Base-by-base conservation (phyloP, 2,329 filamentous ascomycete genomes). In the Aspergillus sp. region DNA sequence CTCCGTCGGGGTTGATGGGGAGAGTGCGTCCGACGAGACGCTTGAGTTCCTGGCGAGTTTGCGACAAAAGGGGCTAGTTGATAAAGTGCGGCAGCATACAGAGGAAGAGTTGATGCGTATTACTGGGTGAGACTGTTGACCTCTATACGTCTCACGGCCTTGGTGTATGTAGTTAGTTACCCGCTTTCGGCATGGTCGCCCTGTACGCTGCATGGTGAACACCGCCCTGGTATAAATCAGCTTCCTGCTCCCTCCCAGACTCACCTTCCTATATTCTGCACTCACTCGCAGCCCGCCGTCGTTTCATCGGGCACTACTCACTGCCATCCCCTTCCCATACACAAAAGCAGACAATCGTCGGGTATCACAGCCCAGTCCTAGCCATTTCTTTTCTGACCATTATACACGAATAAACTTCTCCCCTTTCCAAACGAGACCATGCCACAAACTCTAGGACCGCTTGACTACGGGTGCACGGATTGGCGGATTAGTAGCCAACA, bases 401-500 rank as follows among this genome's bases (percentile, higher is more conserved):
- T 25, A 9, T 7, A 7, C 23, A 5, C 23, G 23, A 25, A 25
- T 25, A 25, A 25, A 25, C 23, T 29, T 29, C 34, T 38, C n/a
- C 19, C 19, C 40, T 43, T 4, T 16, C 17, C n/a, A n/a, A n/a
- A 43, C 40, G 6, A 45, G 43, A 45, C 41, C 43, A 45, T 45
- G 43, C 43, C 11, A 5, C 43, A 31, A 45, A 31, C 14, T n/a
- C 43, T 31, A 45, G 17, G 43, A 31, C 43, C 43, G 21, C 43
- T 45, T 20, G 25, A 45, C 43, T 45, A 45, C 21, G 43, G 43
- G 17, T 31, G 43, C 43, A 31, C 43, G 43, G 43, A 45, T 31
- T 45, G 43, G 43, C 43, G 43, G 43, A 31, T 45, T 10, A 45
- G 43, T 29, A 45, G 43, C 17, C 43, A 45, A 45, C 29, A 20